Conservation (phyloP, 129 eudicot genomes). For the Escallonia rubra region DNA sequence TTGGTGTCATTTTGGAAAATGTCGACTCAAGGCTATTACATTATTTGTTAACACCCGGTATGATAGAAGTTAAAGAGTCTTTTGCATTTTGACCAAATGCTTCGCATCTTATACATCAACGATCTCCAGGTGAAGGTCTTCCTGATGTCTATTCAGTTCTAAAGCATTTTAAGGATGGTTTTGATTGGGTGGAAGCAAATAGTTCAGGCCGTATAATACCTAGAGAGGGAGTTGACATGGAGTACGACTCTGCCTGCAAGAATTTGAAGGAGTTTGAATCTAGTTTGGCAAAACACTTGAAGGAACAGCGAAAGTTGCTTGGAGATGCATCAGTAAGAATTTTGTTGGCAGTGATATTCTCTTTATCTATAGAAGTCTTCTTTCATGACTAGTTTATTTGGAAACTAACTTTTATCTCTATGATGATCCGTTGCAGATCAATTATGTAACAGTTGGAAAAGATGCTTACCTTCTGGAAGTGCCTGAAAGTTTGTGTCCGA, state of each 20-base stretch:
- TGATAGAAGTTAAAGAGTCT: constrained; percentile 8
- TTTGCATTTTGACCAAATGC: constrained; percentile 4
- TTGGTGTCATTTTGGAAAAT: constrained; percentile 50
- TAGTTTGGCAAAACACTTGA: constrained; percentile 56
- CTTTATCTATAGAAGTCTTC: background rate
- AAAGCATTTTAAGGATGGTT: constrained; percentile 70
- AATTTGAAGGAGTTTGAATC: constrained; percentile 53
- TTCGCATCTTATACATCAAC: constrained; percentile 11
- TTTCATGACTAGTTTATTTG: background rate
- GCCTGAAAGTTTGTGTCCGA: constrained; percentile 60
- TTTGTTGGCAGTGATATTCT: background rate
- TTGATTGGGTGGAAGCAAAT: constrained; percentile 93
- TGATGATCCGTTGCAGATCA: constrained; percentile 32
- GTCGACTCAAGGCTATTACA: constrained; percentile 53
- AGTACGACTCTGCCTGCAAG: constrained; percentile 75
- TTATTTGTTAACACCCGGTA: constrained; percentile 79
- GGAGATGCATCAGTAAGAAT: constrained; percentile 75
- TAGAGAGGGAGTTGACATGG: constrained; percentile 78
- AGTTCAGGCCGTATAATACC: constrained; percentile 90
- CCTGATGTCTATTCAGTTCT: constrained; percentile 57
- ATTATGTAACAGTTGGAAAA: constrained; percentile 80
- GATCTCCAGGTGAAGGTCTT: constrained; percentile 65
- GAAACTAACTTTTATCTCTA: background rate
- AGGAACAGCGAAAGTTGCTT: constrained; percentile 73
- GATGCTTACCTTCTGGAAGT: constrained; percentile 86